These are phyloP conservation scores for Poa annua DNA, from an alignment of 176 grass and related monocot species.

Conservation along the genomic window DNA sequence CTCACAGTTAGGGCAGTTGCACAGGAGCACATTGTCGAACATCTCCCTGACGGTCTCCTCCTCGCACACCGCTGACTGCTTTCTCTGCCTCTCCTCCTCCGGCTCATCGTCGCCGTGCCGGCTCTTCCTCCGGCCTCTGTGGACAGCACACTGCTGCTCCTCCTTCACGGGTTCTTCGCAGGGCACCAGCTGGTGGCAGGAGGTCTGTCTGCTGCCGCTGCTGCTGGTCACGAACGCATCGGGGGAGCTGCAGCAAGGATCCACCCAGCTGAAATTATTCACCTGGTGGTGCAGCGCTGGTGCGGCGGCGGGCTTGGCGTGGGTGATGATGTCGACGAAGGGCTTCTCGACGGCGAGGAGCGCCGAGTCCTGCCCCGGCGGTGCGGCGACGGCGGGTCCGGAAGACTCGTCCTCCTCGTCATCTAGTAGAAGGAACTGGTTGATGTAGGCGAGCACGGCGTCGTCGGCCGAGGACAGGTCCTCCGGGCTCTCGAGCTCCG, in stretches of 20 bases:
- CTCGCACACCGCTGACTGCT: slow-evolving; percentile 43
- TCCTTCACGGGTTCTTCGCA: slow-evolving; percentile 14
- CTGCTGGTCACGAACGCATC: not conserved
- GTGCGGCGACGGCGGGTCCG: not conserved
- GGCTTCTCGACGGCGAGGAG: slow-evolving; percentile 52
- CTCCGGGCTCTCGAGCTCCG: slow-evolving; percentile 39
- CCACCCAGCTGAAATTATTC: slow-evolving; percentile 7
- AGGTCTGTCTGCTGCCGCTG: not conserved
- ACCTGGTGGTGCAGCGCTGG: not conserved
- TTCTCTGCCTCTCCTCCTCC: slow-evolving; percentile 43
- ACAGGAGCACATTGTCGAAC: slow-evolving; percentile 56
- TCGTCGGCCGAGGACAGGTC: slow-evolving; percentile 36
- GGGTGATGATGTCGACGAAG: slow-evolving; percentile 48
- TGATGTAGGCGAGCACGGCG: slow-evolving; percentile 59
- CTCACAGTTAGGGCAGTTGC: slow-evolving; percentile 29
- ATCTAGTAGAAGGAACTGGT: slow-evolving; percentile 55
- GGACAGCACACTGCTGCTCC: not conserved
- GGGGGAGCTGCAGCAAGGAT: not conserved
- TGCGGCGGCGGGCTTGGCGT: not conserved
- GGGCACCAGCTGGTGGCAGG: not conserved
- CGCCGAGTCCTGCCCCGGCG: slow-evolving; percentile 1
- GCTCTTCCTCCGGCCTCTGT: slow-evolving; percentile 54
- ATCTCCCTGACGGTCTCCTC: slow-evolving; percentile 51
- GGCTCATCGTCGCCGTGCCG: slow-evolving; percentile 14
- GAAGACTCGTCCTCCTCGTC: slow-evolving; percentile 43